These are phyloP conservation scores for Tolypocladium ophioglossoides DNA, from an alignment of 2,329 filamentous ascomycete species.

Conservation along the genomic window DNA sequence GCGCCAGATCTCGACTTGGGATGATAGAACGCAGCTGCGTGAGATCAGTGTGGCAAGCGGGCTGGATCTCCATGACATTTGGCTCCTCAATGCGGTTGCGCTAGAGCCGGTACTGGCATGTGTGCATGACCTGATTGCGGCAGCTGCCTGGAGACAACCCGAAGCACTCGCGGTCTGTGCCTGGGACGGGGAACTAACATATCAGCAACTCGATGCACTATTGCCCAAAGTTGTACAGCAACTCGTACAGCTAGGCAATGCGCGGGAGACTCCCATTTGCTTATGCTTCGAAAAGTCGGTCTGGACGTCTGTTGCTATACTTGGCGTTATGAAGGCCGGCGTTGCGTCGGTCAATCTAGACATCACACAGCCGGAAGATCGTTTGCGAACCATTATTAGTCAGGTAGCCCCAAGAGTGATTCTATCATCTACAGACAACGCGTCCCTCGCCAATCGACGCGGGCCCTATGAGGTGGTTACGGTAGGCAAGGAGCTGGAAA, in stretches of 20 bases:
- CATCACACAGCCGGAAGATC: slow-evolving; percentile 7
- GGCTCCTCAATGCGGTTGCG: slow-evolving; percentile 2
- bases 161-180: slow-evolving; percentile 5
- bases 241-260: slow-evolving; percentile 2
- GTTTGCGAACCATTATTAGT: slow-evolving; percentile 7
- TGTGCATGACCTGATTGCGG: slow-evolving; percentile 4
- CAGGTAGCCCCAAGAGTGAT: slow-evolving; percentile 5
- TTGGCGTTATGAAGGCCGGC: no score
- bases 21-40: neutral
- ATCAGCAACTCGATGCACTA: slow-evolving; percentile 18
- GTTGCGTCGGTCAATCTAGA: slow-evolving; percentile 6
- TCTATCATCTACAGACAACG: no score
- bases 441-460: no score
- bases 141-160: neutral
- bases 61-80: slow-evolving; percentile 4
- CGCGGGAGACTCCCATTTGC: slow-evolving; percentile 1
- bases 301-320: slow-evolving; percentile 5
- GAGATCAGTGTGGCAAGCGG: neutral
- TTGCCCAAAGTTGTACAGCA: slow-evolving; percentile 4
- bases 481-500: no score
- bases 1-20: neutral
- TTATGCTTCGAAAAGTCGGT: slow-evolving; percentile 6
- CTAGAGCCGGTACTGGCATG: slow-evolving; percentile 1
- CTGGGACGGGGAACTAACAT: slow-evolving; percentile 29
- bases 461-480: no score